A percentile compares a stretch with the other conserved stretches of the same genome.
Evolutionary conservation across 208 protist species (phyloP).

Genomic region (Angomonas deanei): DNA sequence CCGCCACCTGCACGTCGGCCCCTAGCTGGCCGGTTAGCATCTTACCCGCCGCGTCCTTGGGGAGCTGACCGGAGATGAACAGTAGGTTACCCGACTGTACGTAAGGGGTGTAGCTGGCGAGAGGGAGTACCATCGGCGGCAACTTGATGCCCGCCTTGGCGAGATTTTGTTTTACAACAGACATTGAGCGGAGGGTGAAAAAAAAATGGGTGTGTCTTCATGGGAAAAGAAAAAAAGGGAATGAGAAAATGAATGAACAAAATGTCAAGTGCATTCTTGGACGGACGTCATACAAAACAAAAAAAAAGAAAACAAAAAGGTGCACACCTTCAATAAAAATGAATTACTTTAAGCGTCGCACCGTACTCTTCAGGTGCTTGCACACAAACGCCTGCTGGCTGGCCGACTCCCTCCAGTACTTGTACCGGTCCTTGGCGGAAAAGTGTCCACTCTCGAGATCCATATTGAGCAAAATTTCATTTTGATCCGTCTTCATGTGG

Average conservation of each 20-base stretch:
- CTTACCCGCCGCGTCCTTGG: neutral
- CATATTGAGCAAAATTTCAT: conserved; percentile 85
- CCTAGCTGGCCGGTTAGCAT: neutral
- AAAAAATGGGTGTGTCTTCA: no score
- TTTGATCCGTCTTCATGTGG: conserved; percentile 68
- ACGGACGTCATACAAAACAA: neutral
- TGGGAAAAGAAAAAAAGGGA: neutral
- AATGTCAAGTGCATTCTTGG: no score
- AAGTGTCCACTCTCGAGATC: conserved; percentile 89
- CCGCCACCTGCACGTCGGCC: neutral
- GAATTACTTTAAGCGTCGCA: conserved; percentile 41
- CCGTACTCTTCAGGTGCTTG: conserved; percentile 74
- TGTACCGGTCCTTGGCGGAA: conserved; percentile 87
- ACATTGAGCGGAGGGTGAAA: no score
- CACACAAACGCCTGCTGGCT: conserved; percentile 88
- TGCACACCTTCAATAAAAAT: neutral
- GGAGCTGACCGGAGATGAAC: conserved; percentile 2
- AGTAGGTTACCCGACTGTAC: neutral
- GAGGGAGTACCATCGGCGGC: neutral
- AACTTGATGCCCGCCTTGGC: neutral
- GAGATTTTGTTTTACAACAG: no score
- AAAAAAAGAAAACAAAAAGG: neutral
- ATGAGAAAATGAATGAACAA: neutral
- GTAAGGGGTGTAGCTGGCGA: conserved; percentile 2
- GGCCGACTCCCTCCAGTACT: conserved; percentile 80